phyloP scores from a whole-genome alignment of 345 rosid species.

The Raphanus sativus region DNA sequence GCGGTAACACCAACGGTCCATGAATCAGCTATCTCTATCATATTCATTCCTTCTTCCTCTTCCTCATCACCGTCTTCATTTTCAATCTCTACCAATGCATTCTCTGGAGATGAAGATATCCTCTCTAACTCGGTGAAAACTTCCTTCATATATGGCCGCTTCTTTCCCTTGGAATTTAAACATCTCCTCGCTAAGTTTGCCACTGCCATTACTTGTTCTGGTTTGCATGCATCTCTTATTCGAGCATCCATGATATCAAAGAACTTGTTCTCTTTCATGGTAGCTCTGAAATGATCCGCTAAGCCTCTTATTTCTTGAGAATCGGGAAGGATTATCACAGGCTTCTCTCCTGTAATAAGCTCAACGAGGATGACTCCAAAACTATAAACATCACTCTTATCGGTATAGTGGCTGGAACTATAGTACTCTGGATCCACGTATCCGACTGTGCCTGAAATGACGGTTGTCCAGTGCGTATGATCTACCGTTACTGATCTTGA shows the following conservation, averaged over 20 bases:
- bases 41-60: slow-evolving; percentile 9
- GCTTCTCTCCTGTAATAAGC: neutral
- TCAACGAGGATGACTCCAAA: slow-evolving; percentile 13
- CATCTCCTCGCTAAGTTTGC: slow-evolving; percentile 37
- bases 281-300: slow-evolving; percentile 2
- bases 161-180: slow-evolving; percentile 48
- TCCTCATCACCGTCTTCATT: neutral
- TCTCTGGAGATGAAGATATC: neutral
- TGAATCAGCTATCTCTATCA: neutral
- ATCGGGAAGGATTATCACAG: neutral
- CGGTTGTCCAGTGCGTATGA: slow-evolving; percentile 4
- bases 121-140: slow-evolving; percentile 47
- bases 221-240: slow-evolving; percentile 10
- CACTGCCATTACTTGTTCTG: slow-evolving; percentile 12
- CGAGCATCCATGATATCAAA: neutral
- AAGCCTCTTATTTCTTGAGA: slow-evolving; percentile 13
- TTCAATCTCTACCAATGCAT: neutral
- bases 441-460: slow-evolving; percentile 27
- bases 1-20: slow-evolving; percentile 5
- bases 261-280: neutral
- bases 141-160: slow-evolving; percentile 53
- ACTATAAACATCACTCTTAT: neutral
- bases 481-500: neutral
- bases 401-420: neutral
- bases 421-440: slow-evolving; percentile 15